A percentile compares a stretch with the other conserved stretches of the same genome.
Conservation (phyloP, 306 rosid genomes). For the Fragaria ananassa region DNA sequence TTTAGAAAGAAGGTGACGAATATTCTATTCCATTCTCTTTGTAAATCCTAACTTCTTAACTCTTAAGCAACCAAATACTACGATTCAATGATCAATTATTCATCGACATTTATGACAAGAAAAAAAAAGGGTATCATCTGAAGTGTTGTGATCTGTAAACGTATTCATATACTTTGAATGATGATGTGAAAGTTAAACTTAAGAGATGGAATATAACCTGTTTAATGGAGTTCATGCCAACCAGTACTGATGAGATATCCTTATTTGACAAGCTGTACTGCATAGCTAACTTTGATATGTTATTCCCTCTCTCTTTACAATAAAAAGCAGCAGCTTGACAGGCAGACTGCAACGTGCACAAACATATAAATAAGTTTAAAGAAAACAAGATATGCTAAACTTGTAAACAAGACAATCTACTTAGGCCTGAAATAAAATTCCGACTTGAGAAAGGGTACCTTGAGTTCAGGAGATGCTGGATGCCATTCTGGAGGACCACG, state of each 20-base stretch:
- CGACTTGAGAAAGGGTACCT: conserved; percentile 36
- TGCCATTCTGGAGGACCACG: conserved; percentile 94
- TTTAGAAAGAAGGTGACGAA: background rate
- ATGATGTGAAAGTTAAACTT: background rate
- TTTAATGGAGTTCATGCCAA: conserved; percentile 75
- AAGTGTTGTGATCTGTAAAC: background rate
- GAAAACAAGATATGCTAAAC: background rate
- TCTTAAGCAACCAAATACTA: background rate
- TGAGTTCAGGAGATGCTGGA: conserved; percentile 79
- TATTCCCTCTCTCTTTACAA: conserved; percentile 75
- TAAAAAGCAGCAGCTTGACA: conserved; percentile 69
- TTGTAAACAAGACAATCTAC: background rate
- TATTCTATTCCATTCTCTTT: background rate
- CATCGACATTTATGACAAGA: background rate
- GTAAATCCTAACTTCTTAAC: background rate
- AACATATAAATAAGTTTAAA: background rate
- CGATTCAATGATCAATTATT: background rate
- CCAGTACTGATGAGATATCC: conserved; percentile 82
- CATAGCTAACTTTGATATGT: conserved; percentile 81
- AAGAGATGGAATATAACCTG: conserved; percentile 46
- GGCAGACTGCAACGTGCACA: conserved; percentile 50
- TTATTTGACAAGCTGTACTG: conserved; percentile 92
- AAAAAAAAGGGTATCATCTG: background rate
- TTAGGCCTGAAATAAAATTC: background rate
- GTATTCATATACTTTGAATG: background rate